phyloP scores from a whole-genome alignment of 2,329 filamentous ascomycete genomes.

The Cytospora schulzeri region DNA sequence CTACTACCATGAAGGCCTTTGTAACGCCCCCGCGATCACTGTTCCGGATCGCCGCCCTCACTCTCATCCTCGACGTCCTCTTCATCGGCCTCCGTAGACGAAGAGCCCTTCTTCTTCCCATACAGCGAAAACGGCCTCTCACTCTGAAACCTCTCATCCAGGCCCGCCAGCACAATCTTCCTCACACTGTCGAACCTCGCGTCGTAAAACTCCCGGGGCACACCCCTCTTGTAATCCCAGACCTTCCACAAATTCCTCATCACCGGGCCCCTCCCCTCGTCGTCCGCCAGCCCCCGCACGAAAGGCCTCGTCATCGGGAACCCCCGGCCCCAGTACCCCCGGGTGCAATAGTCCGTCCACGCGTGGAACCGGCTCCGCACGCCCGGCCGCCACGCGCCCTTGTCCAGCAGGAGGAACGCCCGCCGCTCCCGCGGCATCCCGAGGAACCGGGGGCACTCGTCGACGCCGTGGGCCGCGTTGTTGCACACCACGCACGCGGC shows the following conservation, averaged over 20 bases:
- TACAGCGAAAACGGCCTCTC: background rate
- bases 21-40: background rate
- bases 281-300: background rate
- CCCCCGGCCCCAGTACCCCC: background rate
- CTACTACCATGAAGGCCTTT: background rate
- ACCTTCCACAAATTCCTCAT: background rate
- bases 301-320: constrained; percentile 6
- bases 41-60: background rate
- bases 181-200: background rate
- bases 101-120: background rate
- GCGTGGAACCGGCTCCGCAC: constrained; percentile 15
- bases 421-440: background rate
- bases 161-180: background rate
- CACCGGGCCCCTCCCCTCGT: background rate
- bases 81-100: background rate
- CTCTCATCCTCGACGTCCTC: background rate
- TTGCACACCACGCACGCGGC: constrained; percentile 15
- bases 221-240: background rate
- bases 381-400: constrained; percentile 11
- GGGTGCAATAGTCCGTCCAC: constrained; percentile 6
- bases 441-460: constrained; percentile 16
- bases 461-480: constrained; percentile 9
- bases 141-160: constrained; percentile 6
- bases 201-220: background rate
- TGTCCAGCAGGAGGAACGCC: constrained; percentile 6